Evolutionary conservation across 495 filamentous ascomycete genomes (phyloP).

Genomic region (Hypoxylon lienhwacheense): DNA sequence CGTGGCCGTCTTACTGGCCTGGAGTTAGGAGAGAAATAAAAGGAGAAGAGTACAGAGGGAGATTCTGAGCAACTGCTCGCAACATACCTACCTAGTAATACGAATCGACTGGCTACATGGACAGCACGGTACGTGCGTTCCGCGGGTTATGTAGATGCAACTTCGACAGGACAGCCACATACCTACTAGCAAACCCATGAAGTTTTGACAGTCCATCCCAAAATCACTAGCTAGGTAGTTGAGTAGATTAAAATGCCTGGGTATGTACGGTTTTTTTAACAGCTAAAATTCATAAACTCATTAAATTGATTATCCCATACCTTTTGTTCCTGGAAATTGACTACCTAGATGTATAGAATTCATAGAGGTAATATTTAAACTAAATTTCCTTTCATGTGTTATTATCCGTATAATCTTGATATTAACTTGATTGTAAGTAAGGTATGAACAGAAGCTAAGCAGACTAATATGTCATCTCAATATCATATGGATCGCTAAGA

Average conservation of each 20-base stretch:
- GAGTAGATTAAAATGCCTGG: constrained; percentile 19
- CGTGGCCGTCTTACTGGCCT: neutral
- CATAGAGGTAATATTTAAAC: no score
- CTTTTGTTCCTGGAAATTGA: no score
- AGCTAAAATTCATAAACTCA: neutral
- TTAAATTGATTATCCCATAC: no score
- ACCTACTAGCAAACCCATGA: neutral
- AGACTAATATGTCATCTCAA: no score
- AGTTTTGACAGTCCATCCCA: constrained; percentile 6
- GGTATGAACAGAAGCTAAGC: no score
- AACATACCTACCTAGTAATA: constrained; percentile 22
- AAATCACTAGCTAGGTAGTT: constrained; percentile 9
- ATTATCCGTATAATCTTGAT: no score
- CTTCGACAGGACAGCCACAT: neutral
- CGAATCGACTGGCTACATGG: constrained; percentile 3
- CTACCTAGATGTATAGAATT: no score
- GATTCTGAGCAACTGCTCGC: neutral
- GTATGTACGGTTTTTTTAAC: constrained; percentile 2
- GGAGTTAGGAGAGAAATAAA: constrained; percentile 6
- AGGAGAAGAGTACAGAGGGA: constrained; percentile 6
- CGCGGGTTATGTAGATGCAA: constrained; percentile 11
- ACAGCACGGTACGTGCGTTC: constrained; percentile 8
- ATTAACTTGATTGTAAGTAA: no score
- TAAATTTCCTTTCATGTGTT: no score
- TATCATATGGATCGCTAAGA: no score